Base-by-base conservation (phyloP, 768 basidiomycete genomes). In the Pulveroboletus frians region DNA sequence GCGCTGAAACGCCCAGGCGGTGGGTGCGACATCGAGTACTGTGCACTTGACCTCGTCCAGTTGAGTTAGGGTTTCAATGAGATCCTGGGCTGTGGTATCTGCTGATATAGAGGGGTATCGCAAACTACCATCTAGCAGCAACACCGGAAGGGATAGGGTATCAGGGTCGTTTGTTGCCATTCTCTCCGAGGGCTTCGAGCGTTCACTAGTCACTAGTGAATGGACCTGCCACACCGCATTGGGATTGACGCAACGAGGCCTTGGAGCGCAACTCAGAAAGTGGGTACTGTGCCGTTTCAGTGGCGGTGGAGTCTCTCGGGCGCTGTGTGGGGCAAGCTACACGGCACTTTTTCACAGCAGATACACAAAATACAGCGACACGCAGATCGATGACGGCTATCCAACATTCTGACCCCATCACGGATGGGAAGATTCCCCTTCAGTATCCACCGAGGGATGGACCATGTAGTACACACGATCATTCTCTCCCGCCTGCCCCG, bases 391-490 rank as follows among this genome's bases (percentile, higher is more conserved):
- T 26, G 17, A 46, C 29, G 35, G 17, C 6, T 17, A 35, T 29
- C 50, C 8, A 31, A 37, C 8, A 38, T 3, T 5, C 30, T 42
- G 21, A n/a, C 15, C 29, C 10, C 29, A 34, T 64, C 43, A 62
- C 6, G 57, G 59, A 46, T 62, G 54, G 20, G 73, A 74, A 8
- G 72, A 73, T 17, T 70, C 69, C 5, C 57, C 63, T 50, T 92
- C 88, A 9, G 80, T 79, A 59, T 92, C 90, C 31, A 92, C 89
- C 2, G 83, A 79, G 1, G 90, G 90, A 72, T 93, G 92, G 3
- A 95, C 90, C 81, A 94, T 84, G 62, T 93, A 94, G 65, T 83
- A 85, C 41, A 92, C 77, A 17, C 85, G 83, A 13, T 82, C 71
- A 54, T 83, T 78, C 36, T 78, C 79, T 9, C 75, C 80, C 9